Percentiles rank a stretch among this genome's conserved stretches.
These are phyloP conservation scores for Colletotrichum cordylinicola DNA, from an alignment of 2,329 filamentous ascomycete genomes.

Conservation along the genomic window DNA sequence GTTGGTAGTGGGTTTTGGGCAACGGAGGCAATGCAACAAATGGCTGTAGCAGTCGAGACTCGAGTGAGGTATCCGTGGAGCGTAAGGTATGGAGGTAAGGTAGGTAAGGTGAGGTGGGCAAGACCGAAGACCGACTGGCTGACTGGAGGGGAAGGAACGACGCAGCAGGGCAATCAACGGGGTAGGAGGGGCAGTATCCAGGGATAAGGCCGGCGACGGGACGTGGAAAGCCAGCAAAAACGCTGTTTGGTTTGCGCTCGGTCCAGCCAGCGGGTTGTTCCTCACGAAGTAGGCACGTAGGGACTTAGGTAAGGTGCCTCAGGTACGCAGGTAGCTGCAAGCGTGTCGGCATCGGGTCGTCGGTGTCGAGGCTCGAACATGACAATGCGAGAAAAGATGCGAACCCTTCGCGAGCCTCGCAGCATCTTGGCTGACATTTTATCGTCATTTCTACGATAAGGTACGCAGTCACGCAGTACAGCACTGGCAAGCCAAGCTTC, in stretches of 20 bases:
- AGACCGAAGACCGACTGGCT: neutral
- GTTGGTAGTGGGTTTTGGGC: neutral
- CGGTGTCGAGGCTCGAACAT: neutral
- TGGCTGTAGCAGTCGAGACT: neutral
- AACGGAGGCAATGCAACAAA: neutral
- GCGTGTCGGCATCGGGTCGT: neutral
- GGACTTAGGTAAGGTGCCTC: neutral
- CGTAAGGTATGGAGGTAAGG: neutral
- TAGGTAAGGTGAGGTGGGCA: neutral
- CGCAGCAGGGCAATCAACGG: conserved; percentile 14
- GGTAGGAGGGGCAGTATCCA: conserved; percentile 9
- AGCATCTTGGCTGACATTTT: neutral
- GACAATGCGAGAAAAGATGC: neutral
- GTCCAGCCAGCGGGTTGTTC: neutral
- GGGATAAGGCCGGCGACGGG: conserved; percentile 12
- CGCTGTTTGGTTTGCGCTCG: conserved; percentile 11
- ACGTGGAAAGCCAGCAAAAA: neutral
- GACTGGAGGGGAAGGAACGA: conserved; percentile 9
- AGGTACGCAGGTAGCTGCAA: neutral
- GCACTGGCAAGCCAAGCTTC: neutral
- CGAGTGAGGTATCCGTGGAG: neutral
- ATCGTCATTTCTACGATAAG: neutral
- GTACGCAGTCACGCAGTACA: neutral
- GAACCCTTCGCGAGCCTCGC: neutral
- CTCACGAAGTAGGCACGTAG: neutral